Evolutionary conservation across 352 stramenopile genomes (phyloP).

Genomic region (Phytophthora cactorum): DNA sequence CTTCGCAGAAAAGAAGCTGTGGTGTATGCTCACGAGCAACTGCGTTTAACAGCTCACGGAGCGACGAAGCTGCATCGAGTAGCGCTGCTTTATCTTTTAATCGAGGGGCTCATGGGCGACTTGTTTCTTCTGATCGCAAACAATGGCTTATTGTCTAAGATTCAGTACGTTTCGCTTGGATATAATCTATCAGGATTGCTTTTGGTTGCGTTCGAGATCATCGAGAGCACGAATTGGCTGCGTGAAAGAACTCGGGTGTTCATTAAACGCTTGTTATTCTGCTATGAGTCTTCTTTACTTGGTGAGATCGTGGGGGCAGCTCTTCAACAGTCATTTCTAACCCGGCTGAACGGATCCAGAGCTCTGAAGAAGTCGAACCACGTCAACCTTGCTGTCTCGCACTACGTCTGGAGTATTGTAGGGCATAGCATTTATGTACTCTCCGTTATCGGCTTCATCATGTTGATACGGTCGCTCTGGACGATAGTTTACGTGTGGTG

Average conservation of each 20-base stretch:
- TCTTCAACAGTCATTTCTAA: slow-evolving; percentile 27
- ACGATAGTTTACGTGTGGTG: slow-evolving; percentile 24
- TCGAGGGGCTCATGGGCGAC: slow-evolving; percentile 38
- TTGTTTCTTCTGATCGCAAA: slow-evolving; percentile 39
- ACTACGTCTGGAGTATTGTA: slow-evolving; percentile 36
- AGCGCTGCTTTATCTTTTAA: slow-evolving; percentile 29
- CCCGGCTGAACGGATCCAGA: slow-evolving; percentile 18
- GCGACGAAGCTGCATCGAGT: slow-evolving; percentile 23
- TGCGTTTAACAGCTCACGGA: slow-evolving; percentile 16
- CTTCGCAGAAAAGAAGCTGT: slow-evolving; percentile 22
- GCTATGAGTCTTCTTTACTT: slow-evolving; percentile 27
- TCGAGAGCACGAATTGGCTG: slow-evolving; percentile 25
- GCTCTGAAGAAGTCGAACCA: slow-evolving; percentile 15
- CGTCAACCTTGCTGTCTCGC: slow-evolving; percentile 15
- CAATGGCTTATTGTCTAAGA: slow-evolving; percentile 22
- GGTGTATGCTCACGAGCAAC: slow-evolving; percentile 32
- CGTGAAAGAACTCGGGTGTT: slow-evolving; percentile 1
- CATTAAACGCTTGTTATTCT: slow-evolving; percentile 34
- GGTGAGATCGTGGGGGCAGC: slow-evolving; percentile 19
- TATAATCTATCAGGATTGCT: slow-evolving; percentile 37
- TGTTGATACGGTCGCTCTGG: slow-evolving; percentile 15
- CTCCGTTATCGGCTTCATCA: slow-evolving; percentile 18
- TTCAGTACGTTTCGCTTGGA: slow-evolving; percentile 31
- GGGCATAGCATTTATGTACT: slow-evolving; percentile 29
- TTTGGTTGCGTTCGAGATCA: slow-evolving; percentile 34